Evolutionary conservation across 495 filamentous ascomycete species (phyloP), one percentile per base, ranked within the genome.

Genomic region (Stereocaulon alpinum): DNA sequence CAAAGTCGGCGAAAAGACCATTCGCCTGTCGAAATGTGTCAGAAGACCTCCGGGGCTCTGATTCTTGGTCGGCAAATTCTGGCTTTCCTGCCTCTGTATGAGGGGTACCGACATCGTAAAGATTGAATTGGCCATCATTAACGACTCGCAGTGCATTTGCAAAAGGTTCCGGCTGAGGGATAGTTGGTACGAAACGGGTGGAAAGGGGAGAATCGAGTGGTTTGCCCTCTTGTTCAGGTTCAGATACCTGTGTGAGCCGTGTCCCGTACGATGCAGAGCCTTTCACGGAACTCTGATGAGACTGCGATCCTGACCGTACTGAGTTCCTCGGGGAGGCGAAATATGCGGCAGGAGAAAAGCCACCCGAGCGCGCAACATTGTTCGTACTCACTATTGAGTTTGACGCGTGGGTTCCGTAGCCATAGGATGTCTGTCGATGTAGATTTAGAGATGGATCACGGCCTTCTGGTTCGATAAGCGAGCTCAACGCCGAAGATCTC

Each of bases 1-100:
- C 93, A 66, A 98, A 98, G 69, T 95, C 89, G 11, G 79, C 81
- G 75, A 97, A 98, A 24, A 93, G 77, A 40, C 74, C 72, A 18
- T 78, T 74, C 1, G 83, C 83, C 68, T 91, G 82, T 20, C 85
- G 83, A 61, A 77, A 84, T 22, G 86, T 91, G 62, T 84, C 84
- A 20, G 69, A 76, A 27, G 62, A 64, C 1, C 30, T 49, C 58
- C 62, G 58, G 32, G 48, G 54, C 40, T 55, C 54, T 49, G 56
- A 53, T 49, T 34, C 58, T 22, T 52, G 56, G 22, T 61, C 51
- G 24, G 59, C 60, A 24, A 60, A 47, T 15, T 65, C 63, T 17
- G 37, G 18, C n/a, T 56, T 56, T 48, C 56, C 41, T n/a, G 47
- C 20, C 34, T 61, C 43, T 3, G 45, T 59, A 57, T 47, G 58